These are phyloP conservation scores for Lentinula edodes DNA, from an alignment of 768 basidiomycete species.

Conservation along the genomic window DNA sequence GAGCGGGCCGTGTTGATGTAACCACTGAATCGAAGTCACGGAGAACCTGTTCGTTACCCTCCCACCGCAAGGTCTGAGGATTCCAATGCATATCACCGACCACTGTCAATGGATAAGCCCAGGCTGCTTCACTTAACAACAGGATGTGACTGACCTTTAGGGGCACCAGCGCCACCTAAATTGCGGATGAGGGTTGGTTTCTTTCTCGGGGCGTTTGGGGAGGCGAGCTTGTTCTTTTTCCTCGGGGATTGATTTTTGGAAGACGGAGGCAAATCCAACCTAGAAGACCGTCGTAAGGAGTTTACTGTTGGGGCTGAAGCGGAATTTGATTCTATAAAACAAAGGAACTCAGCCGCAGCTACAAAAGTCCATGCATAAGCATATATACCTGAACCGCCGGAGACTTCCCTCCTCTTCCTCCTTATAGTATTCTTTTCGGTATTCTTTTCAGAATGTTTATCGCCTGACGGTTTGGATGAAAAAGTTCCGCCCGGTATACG, in stretches of 20 bases:
- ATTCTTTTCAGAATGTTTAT: constrained; percentile 36
- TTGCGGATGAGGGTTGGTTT: constrained; percentile 90
- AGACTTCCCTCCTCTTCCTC: constrained; percentile 48
- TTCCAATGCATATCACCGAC: constrained; percentile 99
- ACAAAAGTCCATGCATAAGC: neutral
- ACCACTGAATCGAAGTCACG: constrained; percentile 87
- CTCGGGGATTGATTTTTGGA: constrained; percentile 30
- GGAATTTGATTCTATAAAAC: constrained; percentile 13
- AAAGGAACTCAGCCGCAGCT: constrained; percentile 1
- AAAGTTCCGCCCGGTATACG: constrained; percentile 55
- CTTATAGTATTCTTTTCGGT: constrained; percentile 57
- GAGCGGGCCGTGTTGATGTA: constrained; percentile 85
- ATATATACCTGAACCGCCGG: constrained; percentile 38
- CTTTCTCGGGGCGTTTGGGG: constrained; percentile 33
- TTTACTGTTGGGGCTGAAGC: constrained; percentile 41
- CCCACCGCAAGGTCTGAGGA: constrained; percentile 85
- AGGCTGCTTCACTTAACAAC: neutral
- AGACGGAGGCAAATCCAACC: constrained; percentile 46
- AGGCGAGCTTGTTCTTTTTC: constrained; percentile 48
- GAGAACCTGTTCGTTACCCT: constrained; percentile 91
- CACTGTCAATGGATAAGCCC: constrained; percentile 41
- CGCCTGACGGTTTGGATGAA: constrained; percentile 29
- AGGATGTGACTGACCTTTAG: constrained; percentile 57
- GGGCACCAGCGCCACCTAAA: constrained; percentile 55
- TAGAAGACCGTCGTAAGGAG: constrained; percentile 50